Evolutionary conservation across 345 rosid genomes (phyloP), one percentile per base, ranked within the genome.

Genomic region (Pelargonium nanum): DNA sequence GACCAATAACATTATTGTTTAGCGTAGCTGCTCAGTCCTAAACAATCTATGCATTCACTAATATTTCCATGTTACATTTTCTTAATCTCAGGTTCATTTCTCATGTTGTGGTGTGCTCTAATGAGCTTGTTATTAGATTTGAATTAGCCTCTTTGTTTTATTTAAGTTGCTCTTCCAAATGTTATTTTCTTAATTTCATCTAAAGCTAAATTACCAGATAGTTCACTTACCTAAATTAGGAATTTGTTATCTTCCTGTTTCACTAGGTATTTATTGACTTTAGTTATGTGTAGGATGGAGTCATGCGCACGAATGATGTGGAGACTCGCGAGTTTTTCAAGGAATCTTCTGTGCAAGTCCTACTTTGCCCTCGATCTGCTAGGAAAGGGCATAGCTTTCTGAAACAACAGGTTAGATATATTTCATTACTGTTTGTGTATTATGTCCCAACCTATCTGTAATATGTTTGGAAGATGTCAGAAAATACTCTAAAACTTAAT

Each of bases 361-460:
- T 88, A 53, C 96, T 88, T 69, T 91, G 96, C 69, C 95, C 98
- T 22, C 82, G 98, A 56, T 80, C 95, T 69, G 91, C 81, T 7
- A 88, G 83, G 52, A 81, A 75, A 83, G 96, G 98, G 62, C 83
- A 85, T 77, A 91, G 98, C 79, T 91, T 80, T 69, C 56, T 74
- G 3, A 88, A 81, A 76, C 79, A 86, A 53, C 78, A 79, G 87
- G 96, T 88, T 65, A 57, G 85, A 67, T 61, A 54, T 56, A 22
- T 68, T 24, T 54, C 60, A 25, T 58, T 62, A 6, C 40, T 30
- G 4, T 30, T 5, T 12, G 4, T 30, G 6, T 30, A 30, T 30
- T 30, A 30, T 12, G n/a, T n/a, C n/a, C n/a, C n/a, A n/a, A n/a
- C n/a, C 48, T 40, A 40, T 40, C 15, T 40, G 48, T 40, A 40